Conservation (phyloP, 1,284 basidiomycete species). For the Trametes polyzona region DNA sequence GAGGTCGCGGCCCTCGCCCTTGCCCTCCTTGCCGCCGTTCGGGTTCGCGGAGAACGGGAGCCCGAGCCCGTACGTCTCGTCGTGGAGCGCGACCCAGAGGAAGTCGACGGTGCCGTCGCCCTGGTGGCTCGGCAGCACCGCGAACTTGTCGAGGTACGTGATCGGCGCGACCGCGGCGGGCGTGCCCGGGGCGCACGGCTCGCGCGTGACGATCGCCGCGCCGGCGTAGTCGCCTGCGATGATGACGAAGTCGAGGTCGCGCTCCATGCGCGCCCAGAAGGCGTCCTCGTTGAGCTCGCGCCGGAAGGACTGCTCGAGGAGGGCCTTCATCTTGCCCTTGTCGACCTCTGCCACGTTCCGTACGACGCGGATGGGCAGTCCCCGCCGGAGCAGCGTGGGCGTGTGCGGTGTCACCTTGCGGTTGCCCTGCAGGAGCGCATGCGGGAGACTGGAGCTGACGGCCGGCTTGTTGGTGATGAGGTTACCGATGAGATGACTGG, state of each 20-base stretch:
- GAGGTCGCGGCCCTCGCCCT: constrained; percentile 90
- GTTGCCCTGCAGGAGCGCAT: constrained; percentile 86
- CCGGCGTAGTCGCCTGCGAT: constrained; percentile 96
- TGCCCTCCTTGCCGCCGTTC: constrained; percentile 89
- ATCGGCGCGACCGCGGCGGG: constrained; percentile 52
- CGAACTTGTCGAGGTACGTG: constrained; percentile 98
- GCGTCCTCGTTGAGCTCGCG: constrained; percentile 72
- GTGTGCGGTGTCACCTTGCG: constrained; percentile 87
- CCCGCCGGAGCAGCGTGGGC: constrained; percentile 91
- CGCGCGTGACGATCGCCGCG: constrained; percentile 93
- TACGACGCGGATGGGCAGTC: constrained; percentile 85
- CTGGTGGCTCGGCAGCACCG: constrained; percentile 92
- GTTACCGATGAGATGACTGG: constrained; percentile 94
- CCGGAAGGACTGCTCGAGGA: constrained; percentile 89
- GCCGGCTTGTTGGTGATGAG: constrained; percentile 99
- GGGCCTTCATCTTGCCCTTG: constrained; percentile 70
- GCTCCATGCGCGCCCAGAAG: constrained; percentile 82
- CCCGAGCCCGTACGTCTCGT: constrained; percentile 97
- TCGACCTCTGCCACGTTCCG: constrained; percentile 72
- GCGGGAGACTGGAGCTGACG: constrained; percentile 92
- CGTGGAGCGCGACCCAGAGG: constrained; percentile 97
- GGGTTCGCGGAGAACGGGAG: constrained; percentile 94
- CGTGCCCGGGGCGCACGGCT: constrained; percentile 48
- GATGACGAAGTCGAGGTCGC: constrained; percentile 89
- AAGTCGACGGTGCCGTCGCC: constrained; percentile 99